Percentiles rank a stretch among this genome's conserved stretches.
Evolutionary conservation across 371 early-diverging fungal species (phyloP).

Genomic region (Catenaria anguillulae): DNA sequence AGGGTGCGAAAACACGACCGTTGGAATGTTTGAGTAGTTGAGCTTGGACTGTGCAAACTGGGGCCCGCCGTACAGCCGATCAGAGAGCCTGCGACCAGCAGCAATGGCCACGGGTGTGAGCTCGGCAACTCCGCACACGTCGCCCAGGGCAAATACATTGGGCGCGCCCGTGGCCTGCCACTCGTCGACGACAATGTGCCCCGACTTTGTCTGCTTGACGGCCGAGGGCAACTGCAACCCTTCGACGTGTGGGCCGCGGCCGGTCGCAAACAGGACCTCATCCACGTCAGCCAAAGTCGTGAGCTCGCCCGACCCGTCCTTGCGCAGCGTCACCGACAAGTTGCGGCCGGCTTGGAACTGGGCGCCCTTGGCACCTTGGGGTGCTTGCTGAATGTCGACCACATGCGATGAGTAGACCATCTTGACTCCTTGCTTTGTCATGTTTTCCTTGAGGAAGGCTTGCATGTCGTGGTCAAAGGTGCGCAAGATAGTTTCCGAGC

Average conservation of each 20-base stretch:
- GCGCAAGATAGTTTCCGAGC: slow-evolving; percentile 71
- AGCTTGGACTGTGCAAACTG: slow-evolving; percentile 50
- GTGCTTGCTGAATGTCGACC: slow-evolving; percentile 28
- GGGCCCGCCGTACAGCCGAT: slow-evolving; percentile 77
- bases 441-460: slow-evolving; percentile 60
- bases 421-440: slow-evolving; percentile 52
- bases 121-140: slow-evolving; percentile 79
- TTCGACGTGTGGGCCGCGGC: slow-evolving; percentile 62
- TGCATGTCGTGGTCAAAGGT: slow-evolving; percentile 80
- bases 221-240: slow-evolving; percentile 50
- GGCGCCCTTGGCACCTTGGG: neutral
- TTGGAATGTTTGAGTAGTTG: slow-evolving; percentile 85
- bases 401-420: slow-evolving; percentile 47
- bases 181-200: slow-evolving; percentile 59
- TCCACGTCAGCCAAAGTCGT: slow-evolving; percentile 17
- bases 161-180: slow-evolving; percentile 63
- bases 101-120: slow-evolving; percentile 67
- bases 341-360: neutral
- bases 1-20: slow-evolving; percentile 94
- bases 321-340: slow-evolving; percentile 22
- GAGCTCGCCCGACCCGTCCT: slow-evolving; percentile 20
- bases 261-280: slow-evolving; percentile 69
- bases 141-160: slow-evolving; percentile 81
- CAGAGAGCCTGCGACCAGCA: slow-evolving; percentile 81
- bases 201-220: slow-evolving; percentile 31